Percentiles rank a stretch among this genome's conserved stretches.
phyloP scores from a whole-genome alignment of 805 yeast genomes.

The Peterozyma toletana region DNA sequence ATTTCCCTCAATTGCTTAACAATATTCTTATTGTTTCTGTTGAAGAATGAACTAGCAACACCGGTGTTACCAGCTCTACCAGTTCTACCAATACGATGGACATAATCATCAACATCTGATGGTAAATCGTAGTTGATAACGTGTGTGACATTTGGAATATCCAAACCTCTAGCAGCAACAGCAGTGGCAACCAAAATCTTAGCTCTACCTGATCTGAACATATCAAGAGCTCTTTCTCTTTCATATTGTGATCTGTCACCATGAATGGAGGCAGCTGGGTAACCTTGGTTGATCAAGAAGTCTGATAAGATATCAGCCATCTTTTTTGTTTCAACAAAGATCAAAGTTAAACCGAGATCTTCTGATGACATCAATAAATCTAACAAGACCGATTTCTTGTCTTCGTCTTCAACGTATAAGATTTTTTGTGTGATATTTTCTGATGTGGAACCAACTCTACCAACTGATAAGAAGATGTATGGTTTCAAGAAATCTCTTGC shows the following conservation, averaged over 20 bases:
- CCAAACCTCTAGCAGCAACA: slow-evolving; percentile 99
- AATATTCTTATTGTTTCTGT: slow-evolving; percentile 88
- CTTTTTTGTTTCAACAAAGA: slow-evolving; percentile 97
- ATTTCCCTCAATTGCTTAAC: slow-evolving; percentile 83
- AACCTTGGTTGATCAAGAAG: slow-evolving; percentile 78
- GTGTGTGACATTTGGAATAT: slow-evolving; percentile 97
- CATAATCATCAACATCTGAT: slow-evolving; percentile 95
- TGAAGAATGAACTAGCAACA: slow-evolving; percentile 96
- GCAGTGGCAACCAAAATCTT: slow-evolving; percentile 98
- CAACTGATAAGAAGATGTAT: slow-evolving; percentile 93
- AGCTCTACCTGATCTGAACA: slow-evolving; percentile 87
- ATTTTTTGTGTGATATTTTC: slow-evolving; percentile 96
- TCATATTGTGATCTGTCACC: slow-evolving; percentile 98
- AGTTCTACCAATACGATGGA: slow-evolving; percentile 99
- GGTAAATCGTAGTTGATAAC: slow-evolving; percentile 98
- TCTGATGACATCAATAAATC: slow-evolving; percentile 77
- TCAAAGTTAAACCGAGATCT: slow-evolving; percentile 77
- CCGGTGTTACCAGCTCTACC: slow-evolving; percentile 99
- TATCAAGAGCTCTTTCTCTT: slow-evolving; percentile 95
- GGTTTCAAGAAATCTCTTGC: slow-evolving; percentile 96
- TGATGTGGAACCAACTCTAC: slow-evolving; percentile 98
- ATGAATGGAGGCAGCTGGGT: slow-evolving; percentile 98
- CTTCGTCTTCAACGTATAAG: slow-evolving; percentile 85
- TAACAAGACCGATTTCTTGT: slow-evolving; percentile 83
- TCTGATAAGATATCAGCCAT: slow-evolving; percentile 96